Conservation (phyloP, 2,329 filamentous ascomycete genomes). For the Nothopassalora personata region DNA sequence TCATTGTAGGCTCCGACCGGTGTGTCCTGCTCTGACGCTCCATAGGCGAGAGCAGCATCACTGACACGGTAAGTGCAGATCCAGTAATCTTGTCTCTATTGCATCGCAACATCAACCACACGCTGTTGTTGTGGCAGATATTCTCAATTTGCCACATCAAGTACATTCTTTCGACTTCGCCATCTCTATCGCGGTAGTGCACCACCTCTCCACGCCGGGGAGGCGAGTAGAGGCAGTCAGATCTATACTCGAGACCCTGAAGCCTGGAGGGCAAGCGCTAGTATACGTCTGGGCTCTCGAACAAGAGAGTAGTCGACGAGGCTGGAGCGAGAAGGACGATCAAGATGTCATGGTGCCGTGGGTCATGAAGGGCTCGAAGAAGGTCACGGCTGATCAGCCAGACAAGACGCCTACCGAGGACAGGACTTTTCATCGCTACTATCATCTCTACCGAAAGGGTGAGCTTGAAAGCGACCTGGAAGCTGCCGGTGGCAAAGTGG, state of each 20-base stretch:
- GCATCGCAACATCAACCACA: slow-evolving; percentile 56
- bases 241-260: slow-evolving; percentile 64
- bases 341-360: slow-evolving; percentile 96
- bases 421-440: slow-evolving; percentile 78
- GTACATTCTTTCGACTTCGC: slow-evolving; percentile 68
- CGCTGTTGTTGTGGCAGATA: slow-evolving; percentile 73
- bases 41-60: background rate
- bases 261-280: slow-evolving; percentile 58
- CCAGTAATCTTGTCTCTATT: slow-evolving; percentile 54
- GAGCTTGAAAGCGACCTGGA: slow-evolving; percentile 78
- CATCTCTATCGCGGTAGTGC: slow-evolving; percentile 89
- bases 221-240: slow-evolving; percentile 68
- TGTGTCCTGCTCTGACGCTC: slow-evolving; percentile 42
- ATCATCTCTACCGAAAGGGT: slow-evolving; percentile 82
- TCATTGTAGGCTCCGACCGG: slow-evolving; percentile 80
- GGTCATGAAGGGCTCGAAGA: slow-evolving; percentile 58
- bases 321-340: slow-evolving; percentile 76
- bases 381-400: slow-evolving; percentile 20
- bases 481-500: slow-evolving; percentile 66
- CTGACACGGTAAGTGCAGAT: slow-evolving; percentile 40
- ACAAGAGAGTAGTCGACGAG: slow-evolving; percentile 77
- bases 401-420: slow-evolving; percentile 14
- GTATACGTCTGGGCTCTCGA: slow-evolving; percentile 96
- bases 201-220: slow-evolving; percentile 77
- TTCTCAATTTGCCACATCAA: slow-evolving; percentile 75